A percentile compares a stretch with the other conserved stretches of the same genome.
phyloP scores from a whole-genome alignment of 192 early-diverging fungal species.

The Gaertneriomyces sp. region DNA sequence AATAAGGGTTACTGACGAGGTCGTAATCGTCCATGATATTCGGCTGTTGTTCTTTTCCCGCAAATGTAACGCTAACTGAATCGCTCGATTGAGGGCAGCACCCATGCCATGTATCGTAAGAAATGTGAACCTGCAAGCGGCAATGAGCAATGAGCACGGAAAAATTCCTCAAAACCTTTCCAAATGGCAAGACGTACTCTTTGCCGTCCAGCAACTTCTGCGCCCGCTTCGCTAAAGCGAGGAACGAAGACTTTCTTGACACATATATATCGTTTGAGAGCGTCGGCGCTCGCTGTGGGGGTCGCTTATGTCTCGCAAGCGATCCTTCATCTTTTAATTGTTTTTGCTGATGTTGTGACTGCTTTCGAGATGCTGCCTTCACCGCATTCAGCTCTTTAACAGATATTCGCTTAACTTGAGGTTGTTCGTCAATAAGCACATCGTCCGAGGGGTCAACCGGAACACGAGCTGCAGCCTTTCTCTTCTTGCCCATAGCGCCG shows the following conservation, averaged over 20 bases:
- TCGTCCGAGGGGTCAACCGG: too few relatives aligned
- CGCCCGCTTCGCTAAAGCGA: slow-evolving; percentile 56
- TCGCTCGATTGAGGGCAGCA: slow-evolving; percentile 65
- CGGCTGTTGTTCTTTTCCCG: slow-evolving; percentile 53
- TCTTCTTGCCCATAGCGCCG: too few relatives aligned
- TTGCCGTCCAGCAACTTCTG: slow-evolving; percentile 53
- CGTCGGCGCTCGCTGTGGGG: slow-evolving; percentile 60
- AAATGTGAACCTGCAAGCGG: slow-evolving; percentile 40
- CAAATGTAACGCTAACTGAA: slow-evolving; percentile 62
- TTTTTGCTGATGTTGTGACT: too few relatives aligned
- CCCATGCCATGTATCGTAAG: slow-evolving; percentile 79
- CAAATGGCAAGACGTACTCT: background rate
- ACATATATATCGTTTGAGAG: slow-evolving; percentile 76
- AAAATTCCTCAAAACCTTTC: background rate
- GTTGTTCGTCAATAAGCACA: too few relatives aligned
- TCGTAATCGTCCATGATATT: slow-evolving; percentile 61
- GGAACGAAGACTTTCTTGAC: slow-evolving; percentile 61
- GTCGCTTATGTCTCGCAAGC: slow-evolving; percentile 45
- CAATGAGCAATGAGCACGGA: slow-evolving; percentile 5
- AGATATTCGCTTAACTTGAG: too few relatives aligned
- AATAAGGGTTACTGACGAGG: slow-evolving; percentile 65
- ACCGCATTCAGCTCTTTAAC: too few relatives aligned
- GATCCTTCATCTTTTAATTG: too few relatives aligned
- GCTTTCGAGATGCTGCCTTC: too few relatives aligned
- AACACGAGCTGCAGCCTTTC: too few relatives aligned